Base-by-base conservation (phyloP, 164 flowering plant genomes). In the Liquidambar formosana region DNA sequence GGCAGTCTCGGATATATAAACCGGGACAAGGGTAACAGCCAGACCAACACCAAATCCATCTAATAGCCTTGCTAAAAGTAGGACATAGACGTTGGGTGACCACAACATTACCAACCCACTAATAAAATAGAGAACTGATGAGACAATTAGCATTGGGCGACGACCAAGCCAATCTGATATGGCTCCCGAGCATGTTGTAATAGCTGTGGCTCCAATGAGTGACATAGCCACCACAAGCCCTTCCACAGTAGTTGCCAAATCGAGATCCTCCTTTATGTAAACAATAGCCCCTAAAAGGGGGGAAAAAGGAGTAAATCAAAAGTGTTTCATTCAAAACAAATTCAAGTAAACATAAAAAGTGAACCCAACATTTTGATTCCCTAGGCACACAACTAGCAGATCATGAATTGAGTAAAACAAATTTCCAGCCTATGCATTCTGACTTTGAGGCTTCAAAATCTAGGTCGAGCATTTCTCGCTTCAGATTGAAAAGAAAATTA, bases 211-310 rank as follows among this genome's bases (percentile, higher is more conserved):
- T 62, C 98, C 98, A 70, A 94, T 88, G 10, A 94, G 93, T 10
- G 98, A 92, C 90, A 85, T 90, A 8, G 98, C 98, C 65, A 92
- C 98, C 11, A 94, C 84, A 54, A 94, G 81, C 44, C 97, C 98
- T 79, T 92, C 97, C 0, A 86, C 46, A 4, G 85, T 71, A 45
- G 84, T 78, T 62, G 65, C 78, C 76, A 93, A 69, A 21, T 74
- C 64, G 18, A 91, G 80, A 45, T 93, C 97, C 66, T 72, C 64
- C 77, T 84, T 85, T 67, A 93, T 87, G 81, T 94, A 94, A 64
- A 94, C 83, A 73, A 92, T 70, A 47, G 93, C 86, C 53, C 96
- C 98, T 94, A 79, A 22, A 75, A 10, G 72, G 69, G n/a, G 8
- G 9, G 41, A 8, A 27, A 18, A 4, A 18, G 10, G 26, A 5